Evolutionary conservation across 345 rosid genomes (phyloP).

Genomic region (Geranium brycei): DNA sequence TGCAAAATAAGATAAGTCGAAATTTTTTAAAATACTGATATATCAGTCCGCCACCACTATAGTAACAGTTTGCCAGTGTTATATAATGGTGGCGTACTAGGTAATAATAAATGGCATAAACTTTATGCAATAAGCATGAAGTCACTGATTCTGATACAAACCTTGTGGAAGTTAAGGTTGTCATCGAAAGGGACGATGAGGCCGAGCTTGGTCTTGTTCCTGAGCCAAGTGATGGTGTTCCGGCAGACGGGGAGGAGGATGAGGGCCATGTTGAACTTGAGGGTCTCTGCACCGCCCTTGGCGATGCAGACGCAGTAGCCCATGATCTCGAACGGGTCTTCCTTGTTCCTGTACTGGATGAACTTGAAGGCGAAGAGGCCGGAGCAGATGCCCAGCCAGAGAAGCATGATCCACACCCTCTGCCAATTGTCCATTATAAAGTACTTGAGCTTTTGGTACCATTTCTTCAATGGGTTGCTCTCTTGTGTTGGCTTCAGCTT

Average conservation of each 20-base stretch:
- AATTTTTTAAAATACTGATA: no score
- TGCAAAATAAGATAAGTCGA: no score
- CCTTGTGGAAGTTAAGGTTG: slow-evolving; percentile 71
- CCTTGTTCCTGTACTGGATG: slow-evolving; percentile 43
- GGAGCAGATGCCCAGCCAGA: slow-evolving; percentile 48
- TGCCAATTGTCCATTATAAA: slow-evolving; percentile 74
- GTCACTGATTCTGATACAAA: no score
- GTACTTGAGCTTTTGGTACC: slow-evolving; percentile 36
- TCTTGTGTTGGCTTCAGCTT: slow-evolving; percentile 63
- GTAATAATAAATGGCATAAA: no score
- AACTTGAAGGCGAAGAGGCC: slow-evolving; percentile 69
- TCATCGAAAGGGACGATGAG: slow-evolving; percentile 68
- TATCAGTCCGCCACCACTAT: no score
- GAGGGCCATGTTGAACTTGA: slow-evolving; percentile 82
- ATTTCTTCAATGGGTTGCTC: slow-evolving; percentile 33
- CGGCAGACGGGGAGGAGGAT: slow-evolving; percentile 70
- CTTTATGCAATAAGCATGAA: no score
- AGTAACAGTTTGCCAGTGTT: no score
- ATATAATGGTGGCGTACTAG: no score
- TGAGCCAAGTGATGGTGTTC: slow-evolving; percentile 81
- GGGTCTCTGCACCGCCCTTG: slow-evolving; percentile 80
- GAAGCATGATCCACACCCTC: slow-evolving; percentile 62
- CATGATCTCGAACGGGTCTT: slow-evolving; percentile 46
- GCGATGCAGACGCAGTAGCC: slow-evolving; percentile 80
- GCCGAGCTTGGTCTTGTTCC: slow-evolving; percentile 76